These are phyloP conservation scores for Planoprotostelium fungivorum DNA, from an alignment of 78 protist species.

Conservation along the genomic window DNA sequence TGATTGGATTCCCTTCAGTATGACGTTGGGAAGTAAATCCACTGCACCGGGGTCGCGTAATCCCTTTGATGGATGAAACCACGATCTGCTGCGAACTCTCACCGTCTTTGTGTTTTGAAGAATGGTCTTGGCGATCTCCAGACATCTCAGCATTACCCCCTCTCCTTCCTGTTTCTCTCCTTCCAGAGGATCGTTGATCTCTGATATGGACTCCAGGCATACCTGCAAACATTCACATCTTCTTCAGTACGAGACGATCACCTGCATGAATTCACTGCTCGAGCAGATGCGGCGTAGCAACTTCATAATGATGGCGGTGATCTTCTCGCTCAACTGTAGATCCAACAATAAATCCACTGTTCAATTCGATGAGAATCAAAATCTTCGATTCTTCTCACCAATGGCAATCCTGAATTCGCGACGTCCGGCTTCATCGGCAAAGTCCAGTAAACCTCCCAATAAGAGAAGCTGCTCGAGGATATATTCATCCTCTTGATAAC, in stretches of 20 bases:
- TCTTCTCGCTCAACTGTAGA: neutral
- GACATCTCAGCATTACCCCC: neutral
- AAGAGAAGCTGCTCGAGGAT: neutral
- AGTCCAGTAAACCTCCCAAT: neutral
- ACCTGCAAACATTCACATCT: neutral
- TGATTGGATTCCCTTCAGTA: neutral
- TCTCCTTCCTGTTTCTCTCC: neutral
- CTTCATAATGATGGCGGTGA: neutral
- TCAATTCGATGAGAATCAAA: neutral
- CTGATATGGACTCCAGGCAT: neutral
- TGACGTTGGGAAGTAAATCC: neutral
- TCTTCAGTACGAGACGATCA: neutral
- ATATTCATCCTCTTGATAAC: neutral
- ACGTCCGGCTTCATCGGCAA: neutral
- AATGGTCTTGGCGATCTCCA: neutral
- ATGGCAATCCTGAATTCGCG: neutral
- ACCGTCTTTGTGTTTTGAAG: neutral
- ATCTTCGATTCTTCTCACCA: neutral
- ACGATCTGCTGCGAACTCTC: neutral
- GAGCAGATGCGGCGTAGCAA: neutral
- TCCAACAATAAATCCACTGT: neutral
- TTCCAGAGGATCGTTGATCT: neutral
- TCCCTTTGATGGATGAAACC: neutral
- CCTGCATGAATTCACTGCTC: neutral
- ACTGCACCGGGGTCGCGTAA: neutral